Conservation (phyloP, 768 basidiomycete species). For the Imleria badia region DNA sequence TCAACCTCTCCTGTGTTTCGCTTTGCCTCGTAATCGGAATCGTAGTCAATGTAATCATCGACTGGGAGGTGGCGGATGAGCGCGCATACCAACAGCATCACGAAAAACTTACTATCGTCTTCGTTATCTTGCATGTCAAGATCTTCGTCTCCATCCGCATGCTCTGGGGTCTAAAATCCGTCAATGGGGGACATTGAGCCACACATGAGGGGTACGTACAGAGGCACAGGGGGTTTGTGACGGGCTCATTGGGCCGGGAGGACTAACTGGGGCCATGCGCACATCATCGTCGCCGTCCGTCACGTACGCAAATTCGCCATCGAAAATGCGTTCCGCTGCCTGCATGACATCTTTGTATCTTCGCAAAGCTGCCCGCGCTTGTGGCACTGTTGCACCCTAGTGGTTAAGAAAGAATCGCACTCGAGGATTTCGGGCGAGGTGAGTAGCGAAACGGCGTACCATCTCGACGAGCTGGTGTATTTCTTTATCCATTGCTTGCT, state of each 20-base stretch:
- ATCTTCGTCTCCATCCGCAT: conserved; percentile 50
- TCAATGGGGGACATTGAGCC: not conserved
- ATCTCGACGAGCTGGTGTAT: conserved; percentile 65
- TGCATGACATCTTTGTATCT: conserved; percentile 89
- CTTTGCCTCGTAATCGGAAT: conserved; percentile 69
- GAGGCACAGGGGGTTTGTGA: conserved; percentile 25
- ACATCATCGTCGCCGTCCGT: conserved; percentile 50
- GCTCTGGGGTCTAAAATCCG: conserved; percentile 55
- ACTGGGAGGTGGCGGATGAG: conserved; percentile 29
- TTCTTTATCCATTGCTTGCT: conserved; percentile 47
- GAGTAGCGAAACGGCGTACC: conserved; percentile 32
- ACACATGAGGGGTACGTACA: conserved; percentile 15
- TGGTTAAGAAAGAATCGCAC: not conserved
- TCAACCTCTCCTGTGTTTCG: conserved; percentile 61
- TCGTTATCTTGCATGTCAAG: conserved; percentile 48
- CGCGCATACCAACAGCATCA: not conserved
- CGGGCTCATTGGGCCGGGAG: conserved; percentile 26
- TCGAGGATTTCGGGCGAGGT: not conserved
- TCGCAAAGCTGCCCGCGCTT: conserved; percentile 81
- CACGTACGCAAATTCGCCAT: conserved; percentile 81
- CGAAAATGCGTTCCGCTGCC: conserved; percentile 83
- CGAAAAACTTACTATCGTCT: conserved; percentile 44
- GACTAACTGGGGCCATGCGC: conserved; percentile 39
- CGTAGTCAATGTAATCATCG: conserved; percentile 74
- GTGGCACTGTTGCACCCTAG: conserved; percentile 79